phyloP scores from a whole-genome alignment of 2,329 filamentous ascomycete genomes.

The Metarhizium guizhouense region DNA sequence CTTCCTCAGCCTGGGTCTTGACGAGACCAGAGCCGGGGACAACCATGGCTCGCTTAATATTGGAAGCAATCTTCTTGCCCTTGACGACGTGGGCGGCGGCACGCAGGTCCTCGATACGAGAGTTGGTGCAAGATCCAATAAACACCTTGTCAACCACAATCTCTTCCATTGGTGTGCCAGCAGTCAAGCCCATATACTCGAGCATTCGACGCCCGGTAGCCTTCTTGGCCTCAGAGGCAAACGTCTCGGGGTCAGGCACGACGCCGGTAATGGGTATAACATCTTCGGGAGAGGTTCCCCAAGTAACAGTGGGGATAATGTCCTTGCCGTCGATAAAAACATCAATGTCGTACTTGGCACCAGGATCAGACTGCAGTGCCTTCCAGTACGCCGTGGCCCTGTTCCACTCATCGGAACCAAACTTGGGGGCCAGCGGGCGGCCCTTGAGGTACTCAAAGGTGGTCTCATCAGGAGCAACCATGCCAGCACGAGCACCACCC shows the following conservation, averaged over 20 bases:
- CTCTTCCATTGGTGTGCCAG: conserved; percentile 88
- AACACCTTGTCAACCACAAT: conserved; percentile 91
- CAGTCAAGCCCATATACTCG: conserved; percentile 89
- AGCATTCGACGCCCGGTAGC: conserved; percentile 70
- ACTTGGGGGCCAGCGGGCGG: conserved; percentile 77
- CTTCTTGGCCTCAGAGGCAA: conserved; percentile 72
- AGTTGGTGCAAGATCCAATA: conserved; percentile 96
- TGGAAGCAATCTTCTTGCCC: conserved; percentile 76
- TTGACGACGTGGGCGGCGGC: conserved; percentile 79
- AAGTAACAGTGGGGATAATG: conserved; percentile 86
- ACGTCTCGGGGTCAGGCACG: conserved; percentile 87
- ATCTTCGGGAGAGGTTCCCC: conserved; percentile 95
- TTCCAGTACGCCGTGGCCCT: conserved; percentile 84
- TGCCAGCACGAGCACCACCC: conserved; percentile 86
- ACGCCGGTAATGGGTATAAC: conserved; percentile 86
- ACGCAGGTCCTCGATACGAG: conserved; percentile 89
- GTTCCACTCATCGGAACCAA: conserved; percentile 80
- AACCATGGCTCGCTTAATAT: conserved; percentile 91
- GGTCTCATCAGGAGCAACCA: conserved; percentile 90
- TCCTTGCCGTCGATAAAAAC: conserved; percentile 88
- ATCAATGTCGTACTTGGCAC: conserved; percentile 81
- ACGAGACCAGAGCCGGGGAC: conserved; percentile 93
- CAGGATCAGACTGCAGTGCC: conserved; percentile 74
- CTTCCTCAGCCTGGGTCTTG: conserved; percentile 82
- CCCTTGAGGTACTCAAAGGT: conserved; percentile 96